Evolutionary conservation across 345 rosid species (phyloP), one percentile per base, ranked within the genome.

Genomic region (Rhodamnia argentea): DNA sequence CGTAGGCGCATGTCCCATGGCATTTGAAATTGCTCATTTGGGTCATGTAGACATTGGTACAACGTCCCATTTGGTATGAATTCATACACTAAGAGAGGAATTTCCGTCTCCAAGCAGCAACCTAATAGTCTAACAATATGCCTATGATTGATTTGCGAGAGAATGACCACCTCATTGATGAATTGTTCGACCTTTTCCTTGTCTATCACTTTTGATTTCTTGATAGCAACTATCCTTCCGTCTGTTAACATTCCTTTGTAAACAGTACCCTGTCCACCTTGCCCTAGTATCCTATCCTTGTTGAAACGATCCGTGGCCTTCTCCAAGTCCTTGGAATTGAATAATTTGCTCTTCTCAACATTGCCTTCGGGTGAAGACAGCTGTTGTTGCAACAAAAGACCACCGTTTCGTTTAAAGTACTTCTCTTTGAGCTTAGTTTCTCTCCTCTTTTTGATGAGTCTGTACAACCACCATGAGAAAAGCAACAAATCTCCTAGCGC

Each of bases 61-160:
- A 84, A 40, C 26, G 54, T 84, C 58, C 85, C 85, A 40, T 84
- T 84, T 3, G 85, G 85, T 23, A 84, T 84, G 85, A 55, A 84
- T 37, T 56, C 85, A 8, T 84, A 84, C 18, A 84, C 85, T 26
- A 84, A 29, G n/a, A 84, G 55, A 10, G 75, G 76, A 58, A 84
- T 53, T 15, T 84, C 53, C 1, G 85, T 58, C 76, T 84, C 51
- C 27, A 84, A 59, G 26, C 85, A 84, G 13, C 85, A 84, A 32
- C 86, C 86, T 24, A 84, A 27, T 16, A 84, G 24, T 26, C 50
- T 60, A 32, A 75, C 86, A 11, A 85, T 40, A 37, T 85, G 74
- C 51, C 86, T 70, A 27, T 85, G 86, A 29, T 85, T 64, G 26
- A 85, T 52, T 52, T 51, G 83, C 0, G 86, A 85, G 18, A 85